Base-by-base conservation (phyloP, 192 early-diverging fungal genomes). In the Coemansia sp. region DNA sequence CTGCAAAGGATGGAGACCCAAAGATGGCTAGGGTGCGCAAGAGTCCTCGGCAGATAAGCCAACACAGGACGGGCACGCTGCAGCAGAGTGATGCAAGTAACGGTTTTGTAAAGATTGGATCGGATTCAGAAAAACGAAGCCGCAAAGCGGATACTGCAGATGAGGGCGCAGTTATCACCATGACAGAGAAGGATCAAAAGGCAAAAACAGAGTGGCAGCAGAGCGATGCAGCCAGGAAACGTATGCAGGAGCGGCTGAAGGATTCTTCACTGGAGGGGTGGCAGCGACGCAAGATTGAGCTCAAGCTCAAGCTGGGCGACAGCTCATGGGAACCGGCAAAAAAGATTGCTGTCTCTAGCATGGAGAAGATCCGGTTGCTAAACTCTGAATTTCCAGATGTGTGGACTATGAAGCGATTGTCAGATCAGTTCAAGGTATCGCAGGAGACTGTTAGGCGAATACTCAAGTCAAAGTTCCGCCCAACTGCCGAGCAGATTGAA, bases 381-480 rank as follows among this genome's bases (percentile, higher is more conserved):
- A 73, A 72, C 23, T 23, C 69, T 4, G 66, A 83, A 65, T 68
- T 80, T 33, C 82, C 82, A 10, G 65, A 80, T 3, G 59, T 66
- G 22, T 81, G 73, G 61, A 77, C 73, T 17, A 40, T 79, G 37
- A 42, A 69, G 34, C 62, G 61, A 17, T 67, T 83, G 9, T 78
- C 82, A 1, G 63, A 69, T 23, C 71, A 81, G 61, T 83, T 83
- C 49, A 79, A 79, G 43, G 45, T 83, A 9, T 83, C 82, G 27
- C 67, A 71, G 23, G 82, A 83, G 51, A 62, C 80, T 14, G 50
- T 83, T 18, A 44, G 69, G 38, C 76, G 82, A 7, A 83, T 83
- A n/a, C 56, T 83, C 43, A 83, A 81, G 55, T 80, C 80, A 9
- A 71, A 62, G 33, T 83, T 70, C 55, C 57, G 47, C 47, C 77